Base-by-base conservation (phyloP, 2,329 filamentous ascomycete species). In the Arthrobotrys entomopaga region DNA sequence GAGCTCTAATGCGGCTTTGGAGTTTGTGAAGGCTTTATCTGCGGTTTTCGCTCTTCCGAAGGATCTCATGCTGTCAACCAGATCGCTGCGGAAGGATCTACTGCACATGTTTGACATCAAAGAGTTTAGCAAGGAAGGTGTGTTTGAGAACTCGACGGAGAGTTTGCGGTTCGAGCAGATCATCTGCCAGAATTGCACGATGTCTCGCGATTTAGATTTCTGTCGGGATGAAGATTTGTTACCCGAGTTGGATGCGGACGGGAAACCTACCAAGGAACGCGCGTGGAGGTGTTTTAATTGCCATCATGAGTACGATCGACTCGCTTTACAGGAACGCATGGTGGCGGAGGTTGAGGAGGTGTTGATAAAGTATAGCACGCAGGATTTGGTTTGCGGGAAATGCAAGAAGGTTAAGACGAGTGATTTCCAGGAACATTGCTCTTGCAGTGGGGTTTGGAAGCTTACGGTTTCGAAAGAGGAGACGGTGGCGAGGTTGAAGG, bases 401-500 rank as follows among this genome's bases (percentile, higher is more conserved):
- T 91, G 89, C 81, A 87, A 86, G 34, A 92, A 92, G 78, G 82
- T 97, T 43, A 85, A 92, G 80, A 85, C 91, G 46, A 98, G 97
- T 80, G 94, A 97, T 79, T 96, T 98, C 79, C 93, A 95, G 89
- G 94, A 97, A 81, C 93, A 98, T 82, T 99, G 96, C 82, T 90
- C 89, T 10, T 99, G 95, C 84, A 92, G 91, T 75, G 95, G 95
- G 2, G 86, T 87, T 71, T 99, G 95, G 95, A 86, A 85, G 16
- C 88, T 88, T 77, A 91, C 88, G 19, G 85, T 93, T 72, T 86
- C 89, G 77, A 85, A 86, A 76, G 87, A 86, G 29, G 90, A 91
- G 26, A 83, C 94, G 24, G 82, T 87, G 79, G 87, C 84, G 80
- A 86, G 84, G 80, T 78, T 98, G 79, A 85, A 81, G 48, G 90